A percentile compares a stretch with the other conserved stretches of the same genome.
These are phyloP conservation scores for Fermentozyma sake DNA, from an alignment of 1,139 yeast genomes.

Conservation along the genomic window DNA sequence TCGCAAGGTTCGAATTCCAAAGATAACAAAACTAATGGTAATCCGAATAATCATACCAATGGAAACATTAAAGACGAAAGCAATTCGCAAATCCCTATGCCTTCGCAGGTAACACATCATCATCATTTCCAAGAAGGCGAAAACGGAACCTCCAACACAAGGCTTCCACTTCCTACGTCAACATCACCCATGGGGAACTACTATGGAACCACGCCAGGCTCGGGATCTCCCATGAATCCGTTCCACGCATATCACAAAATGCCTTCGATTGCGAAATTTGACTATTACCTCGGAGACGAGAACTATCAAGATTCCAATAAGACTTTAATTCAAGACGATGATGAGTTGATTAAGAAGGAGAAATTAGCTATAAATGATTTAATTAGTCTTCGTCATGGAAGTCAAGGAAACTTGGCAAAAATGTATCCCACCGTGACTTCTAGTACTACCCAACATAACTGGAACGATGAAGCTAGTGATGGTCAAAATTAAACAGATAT, in stretches of 20 bases:
- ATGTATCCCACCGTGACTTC: slow-evolving; percentile 1
- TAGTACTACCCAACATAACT: no score
- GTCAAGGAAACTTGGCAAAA: slow-evolving; percentile 1
- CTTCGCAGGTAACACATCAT: slow-evolving; percentile 4
- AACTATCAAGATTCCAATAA: slow-evolving; percentile 13
- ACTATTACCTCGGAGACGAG: slow-evolving; percentile 27
- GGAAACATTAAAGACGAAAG: no score
- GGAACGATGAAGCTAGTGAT: no score
- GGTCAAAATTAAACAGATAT: no score
- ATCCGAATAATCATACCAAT: no score
- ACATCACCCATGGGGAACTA: no score
- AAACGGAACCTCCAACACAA: no score
- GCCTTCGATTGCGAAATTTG: slow-evolving; percentile 27
- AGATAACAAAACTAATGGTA: slow-evolving; percentile 6
- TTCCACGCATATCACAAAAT: slow-evolving; percentile 18
- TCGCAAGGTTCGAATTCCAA: slow-evolving; percentile 4
- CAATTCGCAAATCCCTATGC: no score
- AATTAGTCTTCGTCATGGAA: slow-evolving; percentile 18
- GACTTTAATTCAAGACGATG: slow-evolving; percentile 12
- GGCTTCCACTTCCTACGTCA: no score
- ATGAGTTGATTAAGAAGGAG: slow-evolving; percentile 28
- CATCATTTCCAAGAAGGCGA: no score
- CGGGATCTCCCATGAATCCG: slow-evolving; percentile 7
- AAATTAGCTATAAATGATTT: slow-evolving; percentile 35
- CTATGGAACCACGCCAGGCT: slow-evolving; percentile 5